Percentiles rank a stretch among this genome's conserved stretches.
Evolutionary conservation across 2,329 filamentous ascomycete genomes (phyloP).

Genomic region (Ustilaginoidea virens): DNA sequence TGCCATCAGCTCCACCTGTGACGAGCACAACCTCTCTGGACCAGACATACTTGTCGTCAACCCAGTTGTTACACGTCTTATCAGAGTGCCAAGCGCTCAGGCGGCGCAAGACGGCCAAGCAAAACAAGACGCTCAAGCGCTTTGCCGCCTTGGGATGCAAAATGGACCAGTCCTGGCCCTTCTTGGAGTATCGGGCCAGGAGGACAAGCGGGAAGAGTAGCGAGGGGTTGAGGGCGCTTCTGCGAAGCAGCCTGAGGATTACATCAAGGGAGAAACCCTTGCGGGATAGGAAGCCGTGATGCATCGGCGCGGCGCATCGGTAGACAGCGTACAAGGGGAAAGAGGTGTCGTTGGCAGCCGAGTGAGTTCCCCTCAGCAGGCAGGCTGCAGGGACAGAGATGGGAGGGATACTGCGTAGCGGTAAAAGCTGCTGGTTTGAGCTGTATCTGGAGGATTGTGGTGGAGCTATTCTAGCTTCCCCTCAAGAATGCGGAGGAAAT

Average conservation of each 20-base stretch:
- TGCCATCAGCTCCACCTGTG: constrained; percentile 61
- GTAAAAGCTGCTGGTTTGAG: too few relatives aligned
- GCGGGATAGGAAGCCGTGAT: constrained; percentile 36
- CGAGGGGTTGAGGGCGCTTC: constrained; percentile 48
- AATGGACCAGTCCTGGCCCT: constrained; percentile 37
- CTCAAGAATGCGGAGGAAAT: too few relatives aligned
- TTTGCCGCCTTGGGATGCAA: constrained; percentile 35
- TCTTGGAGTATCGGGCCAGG: constrained; percentile 45
- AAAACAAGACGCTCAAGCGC: constrained; percentile 25
- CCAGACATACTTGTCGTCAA: constrained; percentile 42
- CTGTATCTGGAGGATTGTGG: too few relatives aligned
- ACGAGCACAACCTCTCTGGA: constrained; percentile 54
- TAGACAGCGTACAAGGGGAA: too few relatives aligned
- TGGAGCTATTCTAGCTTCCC: too few relatives aligned
- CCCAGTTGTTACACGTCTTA: constrained; percentile 20
- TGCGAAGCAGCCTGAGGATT: constrained; percentile 38
- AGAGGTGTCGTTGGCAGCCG: too few relatives aligned
- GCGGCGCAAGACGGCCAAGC: constrained; percentile 13
- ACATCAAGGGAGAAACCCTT: constrained; percentile 47
- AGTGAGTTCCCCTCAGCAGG: too few relatives aligned
- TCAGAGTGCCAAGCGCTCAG: constrained; percentile 17
- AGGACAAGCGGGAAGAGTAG: constrained; percentile 49
- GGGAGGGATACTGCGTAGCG: too few relatives aligned
- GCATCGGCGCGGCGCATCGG: constrained; percentile 25
- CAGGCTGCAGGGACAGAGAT: too few relatives aligned